Evolutionary conservation across 225 moss, liverwort and hornwort species (phyloP).

Genomic region (Sphagnum contortum): DNA sequence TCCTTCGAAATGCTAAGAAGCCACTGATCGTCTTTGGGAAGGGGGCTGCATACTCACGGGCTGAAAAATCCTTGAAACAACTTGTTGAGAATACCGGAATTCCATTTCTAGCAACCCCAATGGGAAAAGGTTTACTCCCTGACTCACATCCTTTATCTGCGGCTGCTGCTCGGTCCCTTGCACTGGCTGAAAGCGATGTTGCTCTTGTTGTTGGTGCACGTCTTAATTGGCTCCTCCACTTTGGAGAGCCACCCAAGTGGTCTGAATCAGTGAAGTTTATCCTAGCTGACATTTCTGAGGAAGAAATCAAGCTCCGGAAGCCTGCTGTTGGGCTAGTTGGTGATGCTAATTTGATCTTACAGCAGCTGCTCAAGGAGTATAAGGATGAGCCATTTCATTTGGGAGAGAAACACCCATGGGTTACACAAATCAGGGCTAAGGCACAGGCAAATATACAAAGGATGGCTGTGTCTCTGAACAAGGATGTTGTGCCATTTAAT

Average conservation of each 20-base stretch:
- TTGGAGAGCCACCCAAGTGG: conserved; percentile 86
- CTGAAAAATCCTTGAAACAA: conserved; percentile 57
- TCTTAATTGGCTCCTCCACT: conserved; percentile 96
- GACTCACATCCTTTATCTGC: conserved; percentile 79
- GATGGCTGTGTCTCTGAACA: conserved; percentile 59
- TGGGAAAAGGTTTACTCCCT: conserved; percentile 93
- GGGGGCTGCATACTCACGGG: conserved; percentile 81
- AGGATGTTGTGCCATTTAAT: conserved; percentile 89
- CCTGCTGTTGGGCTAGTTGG: conserved; percentile 66
- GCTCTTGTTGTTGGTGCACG: conserved; percentile 80
- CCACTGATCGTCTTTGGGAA: conserved; percentile 93
- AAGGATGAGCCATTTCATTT: conserved; percentile 88
- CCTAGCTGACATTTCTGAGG: conserved; percentile 58
- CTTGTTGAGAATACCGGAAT: conserved; percentile 73
- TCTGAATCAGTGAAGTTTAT: conserved; percentile 73
- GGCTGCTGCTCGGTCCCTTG: conserved; percentile 76
- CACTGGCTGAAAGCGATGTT: conserved; percentile 69
- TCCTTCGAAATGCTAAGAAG: conserved; percentile 68
- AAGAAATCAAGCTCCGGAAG: conserved; percentile 68
- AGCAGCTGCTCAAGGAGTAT: conserved; percentile 57
- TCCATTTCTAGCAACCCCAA: conserved; percentile 88
- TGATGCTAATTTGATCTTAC: conserved; percentile 69
- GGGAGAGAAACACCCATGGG: conserved; percentile 73
- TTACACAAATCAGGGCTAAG: conserved; percentile 59
- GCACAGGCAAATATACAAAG: conserved; percentile 57